Conservation (phyloP, 2,329 filamentous ascomycete species). For the Xylaria sp. region DNA sequence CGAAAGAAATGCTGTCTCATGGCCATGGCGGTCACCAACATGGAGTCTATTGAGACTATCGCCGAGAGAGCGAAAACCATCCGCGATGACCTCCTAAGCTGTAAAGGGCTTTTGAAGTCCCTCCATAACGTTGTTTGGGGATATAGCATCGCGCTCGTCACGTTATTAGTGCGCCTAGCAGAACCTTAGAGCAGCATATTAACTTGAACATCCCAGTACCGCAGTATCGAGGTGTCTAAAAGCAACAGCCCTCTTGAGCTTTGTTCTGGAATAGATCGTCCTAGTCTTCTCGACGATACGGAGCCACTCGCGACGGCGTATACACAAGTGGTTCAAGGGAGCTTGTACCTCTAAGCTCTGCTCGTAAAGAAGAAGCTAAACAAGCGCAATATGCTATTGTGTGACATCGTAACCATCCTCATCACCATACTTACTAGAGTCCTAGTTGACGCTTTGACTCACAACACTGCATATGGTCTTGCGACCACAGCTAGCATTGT, state of each 20-base stretch:
- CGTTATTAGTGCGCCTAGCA: not conserved
- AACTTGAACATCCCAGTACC: constrained; percentile 4
- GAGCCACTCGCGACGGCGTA: constrained; percentile 12
- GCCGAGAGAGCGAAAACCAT: not conserved
- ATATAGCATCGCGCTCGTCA: not conserved
- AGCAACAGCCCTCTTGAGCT: not conserved
- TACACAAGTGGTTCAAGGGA: constrained; percentile 16
- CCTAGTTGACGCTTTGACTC: constrained; percentile 41
- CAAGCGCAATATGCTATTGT: constrained; percentile 14
- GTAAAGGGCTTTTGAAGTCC: not conserved
- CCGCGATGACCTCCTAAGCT: not conserved
- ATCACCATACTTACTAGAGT: constrained; percentile 35
- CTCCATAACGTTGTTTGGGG: not conserved
- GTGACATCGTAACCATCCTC: constrained; percentile 31
- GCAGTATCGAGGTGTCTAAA: not conserved
- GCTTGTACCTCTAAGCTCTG: constrained; percentile 3
- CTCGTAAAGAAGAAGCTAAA: constrained; percentile 26
- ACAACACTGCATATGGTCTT: constrained; percentile 15
- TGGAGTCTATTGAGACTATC: not conserved
- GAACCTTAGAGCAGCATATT: not conserved
- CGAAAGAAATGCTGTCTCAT: not conserved
- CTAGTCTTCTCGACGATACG: constrained; percentile 7
- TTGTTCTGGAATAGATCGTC: constrained; percentile 17
- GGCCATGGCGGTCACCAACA: not conserved
- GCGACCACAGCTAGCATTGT: constrained; percentile 21